phyloP scores from a whole-genome alignment of 129 eudicot species.

The Saposhnikovia divaricata region DNA sequence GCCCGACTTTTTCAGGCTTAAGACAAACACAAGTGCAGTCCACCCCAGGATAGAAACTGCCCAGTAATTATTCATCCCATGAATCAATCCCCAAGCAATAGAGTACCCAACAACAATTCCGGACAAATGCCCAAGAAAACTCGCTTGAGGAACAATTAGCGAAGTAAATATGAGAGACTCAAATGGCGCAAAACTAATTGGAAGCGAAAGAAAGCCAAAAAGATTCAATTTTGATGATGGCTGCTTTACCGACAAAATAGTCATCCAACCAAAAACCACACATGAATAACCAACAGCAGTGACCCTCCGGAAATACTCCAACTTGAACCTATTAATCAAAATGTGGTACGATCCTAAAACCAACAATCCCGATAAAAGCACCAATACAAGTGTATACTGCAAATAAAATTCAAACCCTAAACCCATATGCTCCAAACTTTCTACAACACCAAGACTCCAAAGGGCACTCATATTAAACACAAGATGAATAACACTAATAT shows the following conservation, averaged over 20 bases:
- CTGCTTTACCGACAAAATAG: constrained; percentile 81
- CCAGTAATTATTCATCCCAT: constrained; percentile 93
- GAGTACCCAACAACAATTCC: constrained; percentile 90
- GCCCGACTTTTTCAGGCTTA: constrained; percentile 84
- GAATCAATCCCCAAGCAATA: constrained; percentile 89
- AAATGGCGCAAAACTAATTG: constrained; percentile 96
- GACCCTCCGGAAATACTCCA: constrained; percentile 82
- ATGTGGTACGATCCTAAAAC: constrained; percentile 75
- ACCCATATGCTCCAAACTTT: constrained; percentile 68
- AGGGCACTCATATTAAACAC: constrained; percentile 97
- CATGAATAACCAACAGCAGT: constrained; percentile 98
- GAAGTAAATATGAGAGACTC: constrained; percentile 88
- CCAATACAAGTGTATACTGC: constrained; percentile 68
- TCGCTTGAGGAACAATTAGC: constrained; percentile 94
- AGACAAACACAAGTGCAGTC: constrained; percentile 51
- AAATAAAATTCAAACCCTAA: constrained; percentile 68
- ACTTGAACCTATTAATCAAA: constrained; percentile 58
- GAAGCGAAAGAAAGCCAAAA: constrained; percentile 83
- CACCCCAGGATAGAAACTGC: constrained; percentile 77
- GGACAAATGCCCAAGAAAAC: constrained; percentile 88
- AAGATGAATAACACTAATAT: constrained; percentile 83
- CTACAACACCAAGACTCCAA: constrained; percentile 95
- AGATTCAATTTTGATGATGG: constrained; percentile 81
- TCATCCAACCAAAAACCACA: constrained; percentile 99
- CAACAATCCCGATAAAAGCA: constrained; percentile 61